Evolutionary conservation across 495 filamentous ascomycete genomes (phyloP).

Genomic region (Penicillium angulare): DNA sequence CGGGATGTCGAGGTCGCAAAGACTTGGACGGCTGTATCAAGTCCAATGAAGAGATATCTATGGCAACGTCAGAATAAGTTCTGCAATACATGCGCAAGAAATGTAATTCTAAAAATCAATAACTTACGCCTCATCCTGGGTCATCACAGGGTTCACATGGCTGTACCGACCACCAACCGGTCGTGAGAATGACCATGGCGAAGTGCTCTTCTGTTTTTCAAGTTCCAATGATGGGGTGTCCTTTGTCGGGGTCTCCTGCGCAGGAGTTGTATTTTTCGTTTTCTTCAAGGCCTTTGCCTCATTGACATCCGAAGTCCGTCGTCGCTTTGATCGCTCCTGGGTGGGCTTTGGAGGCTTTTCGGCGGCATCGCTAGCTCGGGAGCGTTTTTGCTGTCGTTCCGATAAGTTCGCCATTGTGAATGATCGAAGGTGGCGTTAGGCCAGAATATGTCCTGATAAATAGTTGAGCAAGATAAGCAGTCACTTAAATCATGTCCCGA

Average conservation of each 20-base stretch:
- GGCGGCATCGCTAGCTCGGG: conserved; percentile 33
- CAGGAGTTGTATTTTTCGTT: not conserved
- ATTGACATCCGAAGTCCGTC: conserved; percentile 29
- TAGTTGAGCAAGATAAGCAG: not conserved
- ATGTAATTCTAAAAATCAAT: not conserved
- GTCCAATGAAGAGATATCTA: conserved; percentile 69
- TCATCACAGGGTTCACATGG: conserved; percentile 75
- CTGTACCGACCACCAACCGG: conserved; percentile 34
- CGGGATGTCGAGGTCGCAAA: conserved; percentile 80
- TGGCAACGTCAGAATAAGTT: not conserved
- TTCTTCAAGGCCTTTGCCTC: not conserved
- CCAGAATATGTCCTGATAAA: not conserved
- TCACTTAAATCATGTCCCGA: not conserved
- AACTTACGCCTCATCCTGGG: conserved; percentile 75
- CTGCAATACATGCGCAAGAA: not conserved
- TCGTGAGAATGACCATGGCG: conserved; percentile 35
- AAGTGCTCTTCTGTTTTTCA: conserved; percentile 10
- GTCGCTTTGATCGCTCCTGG: conserved; percentile 33
- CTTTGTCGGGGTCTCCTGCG: not conserved
- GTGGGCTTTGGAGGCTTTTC: conserved; percentile 20
- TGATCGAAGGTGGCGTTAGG: not conserved
- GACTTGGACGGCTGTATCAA: conserved; percentile 65
- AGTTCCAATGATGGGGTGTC: conserved; percentile 4
- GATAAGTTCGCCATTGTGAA: conserved; percentile 17
- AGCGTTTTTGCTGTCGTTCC: conserved; percentile 32